phyloP scores from a whole-genome alignment of 352 stramenopile genomes.

The Pythium folliculosum region DNA sequence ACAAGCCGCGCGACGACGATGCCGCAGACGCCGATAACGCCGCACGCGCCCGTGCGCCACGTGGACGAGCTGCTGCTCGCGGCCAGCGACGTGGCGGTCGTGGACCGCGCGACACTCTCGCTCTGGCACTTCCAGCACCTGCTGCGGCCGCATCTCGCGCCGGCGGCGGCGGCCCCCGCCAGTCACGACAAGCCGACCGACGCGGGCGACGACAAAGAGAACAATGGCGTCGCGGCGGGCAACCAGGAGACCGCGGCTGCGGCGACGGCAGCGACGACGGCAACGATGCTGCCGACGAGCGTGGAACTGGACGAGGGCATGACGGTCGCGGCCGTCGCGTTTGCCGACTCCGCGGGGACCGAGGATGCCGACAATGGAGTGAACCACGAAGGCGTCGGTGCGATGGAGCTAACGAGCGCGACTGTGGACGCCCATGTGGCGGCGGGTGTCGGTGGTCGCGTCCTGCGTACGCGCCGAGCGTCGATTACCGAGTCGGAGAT shows the following conservation, averaged over 20 bases:
- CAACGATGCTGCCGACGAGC: neutral
- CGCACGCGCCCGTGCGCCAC: conserved; percentile 10
- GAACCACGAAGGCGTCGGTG: neutral
- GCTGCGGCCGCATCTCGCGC: conserved; percentile 47
- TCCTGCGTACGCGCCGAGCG: conserved; percentile 12
- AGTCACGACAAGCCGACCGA: conserved; percentile 5
- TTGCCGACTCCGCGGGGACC: conserved; percentile 4
- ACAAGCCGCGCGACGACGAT: conserved; percentile 1
- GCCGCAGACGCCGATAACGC: neutral
- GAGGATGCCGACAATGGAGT: neutral
- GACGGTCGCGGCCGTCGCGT: conserved; percentile 54
- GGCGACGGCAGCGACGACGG: neutral
- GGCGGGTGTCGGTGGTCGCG: neutral
- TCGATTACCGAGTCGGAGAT: conserved; percentile 25
- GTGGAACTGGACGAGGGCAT: conserved; percentile 77
- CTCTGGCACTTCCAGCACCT: conserved; percentile 83
- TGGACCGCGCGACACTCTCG: conserved; percentile 76
- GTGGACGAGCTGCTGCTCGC: conserved; percentile 61
- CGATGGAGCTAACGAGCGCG: neutral
- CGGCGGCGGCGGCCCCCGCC: neutral
- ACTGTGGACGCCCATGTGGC: too few relatives aligned
- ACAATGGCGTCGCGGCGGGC: neutral
- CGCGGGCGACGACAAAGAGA: conserved; percentile 26
- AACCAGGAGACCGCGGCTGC: neutral
- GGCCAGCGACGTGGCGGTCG: conserved; percentile 60